Conservation (phyloP, 495 filamentous ascomycete species). For the Xylaria telfairii region DNA sequence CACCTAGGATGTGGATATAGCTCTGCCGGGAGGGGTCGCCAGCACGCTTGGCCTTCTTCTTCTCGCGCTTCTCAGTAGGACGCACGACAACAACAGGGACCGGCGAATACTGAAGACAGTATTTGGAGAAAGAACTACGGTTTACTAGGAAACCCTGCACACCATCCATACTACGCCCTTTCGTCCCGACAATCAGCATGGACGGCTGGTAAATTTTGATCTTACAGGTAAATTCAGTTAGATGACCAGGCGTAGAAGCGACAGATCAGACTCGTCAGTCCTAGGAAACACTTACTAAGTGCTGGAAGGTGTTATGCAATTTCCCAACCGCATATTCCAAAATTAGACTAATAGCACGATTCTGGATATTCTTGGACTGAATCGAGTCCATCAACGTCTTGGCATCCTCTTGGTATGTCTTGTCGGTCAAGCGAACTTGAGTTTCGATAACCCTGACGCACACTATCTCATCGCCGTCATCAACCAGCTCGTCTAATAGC, state of each 20-base stretch:
- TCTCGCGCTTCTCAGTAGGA: conserved; percentile 85
- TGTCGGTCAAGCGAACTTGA: conserved; percentile 76
- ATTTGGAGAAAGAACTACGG: conserved; percentile 90
- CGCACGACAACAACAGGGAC: conserved; percentile 97
- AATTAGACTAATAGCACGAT: conserved; percentile 85
- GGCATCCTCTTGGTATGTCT: conserved; percentile 82
- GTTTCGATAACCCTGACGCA: conserved; percentile 92
- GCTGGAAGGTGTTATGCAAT: conserved; percentile 88
- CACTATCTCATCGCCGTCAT: conserved; percentile 96
- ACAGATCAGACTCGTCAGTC: neutral
- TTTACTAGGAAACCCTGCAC: conserved; percentile 85
- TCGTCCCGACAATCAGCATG: conserved; percentile 93
- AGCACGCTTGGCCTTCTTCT: conserved; percentile 88
- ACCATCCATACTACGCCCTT: conserved; percentile 84
- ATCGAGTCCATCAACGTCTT: conserved; percentile 76
- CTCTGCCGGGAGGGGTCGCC: conserved; percentile 78
- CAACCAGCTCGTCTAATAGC: conserved; percentile 92
- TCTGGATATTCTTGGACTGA: conserved; percentile 81
- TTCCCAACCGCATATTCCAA: conserved; percentile 93
- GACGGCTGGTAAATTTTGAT: conserved; percentile 94
- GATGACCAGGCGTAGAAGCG: conserved; percentile 7
- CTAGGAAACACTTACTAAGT: conserved; percentile 69
- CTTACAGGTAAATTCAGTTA: conserved; percentile 48
- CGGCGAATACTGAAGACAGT: conserved; percentile 93
- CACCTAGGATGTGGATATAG: conserved; percentile 81